Evolutionary conservation across 192 early-diverging fungal genomes (phyloP), one percentile per base, ranked within the genome.

Genomic region (Podila verticillata): DNA sequence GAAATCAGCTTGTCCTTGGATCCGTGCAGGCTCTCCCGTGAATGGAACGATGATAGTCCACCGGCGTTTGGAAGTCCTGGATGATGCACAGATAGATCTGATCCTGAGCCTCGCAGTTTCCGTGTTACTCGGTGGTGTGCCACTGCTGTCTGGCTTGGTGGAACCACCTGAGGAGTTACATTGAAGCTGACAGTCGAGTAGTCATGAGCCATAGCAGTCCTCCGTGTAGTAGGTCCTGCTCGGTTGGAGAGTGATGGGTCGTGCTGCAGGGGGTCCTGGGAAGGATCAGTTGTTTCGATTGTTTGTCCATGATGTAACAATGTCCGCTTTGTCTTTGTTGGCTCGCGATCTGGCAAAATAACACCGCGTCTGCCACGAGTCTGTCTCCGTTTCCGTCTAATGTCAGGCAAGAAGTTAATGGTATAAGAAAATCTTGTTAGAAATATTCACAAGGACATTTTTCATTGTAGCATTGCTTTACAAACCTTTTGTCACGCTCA

Each of bases 321-420:
- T 22, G 87, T 92, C 28, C 88, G 66, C 57, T 89, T 82, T 13
- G 92, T 93, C 72, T 92, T 93, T 30, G 85, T 74, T 2, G 86
- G 83, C 61, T 94, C 93, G 22, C 91, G 80, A 81, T 94, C 93
- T 6, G 93, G 92, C 22, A 93, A 69, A 26, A 87, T 84, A 30
- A 92, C 84, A 47, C 85, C 91, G 47, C 87, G 74, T 64, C 92
- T 84, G 17, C 94, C 92, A 32, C 93, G 85, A 26, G 90, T 93
- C 79, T 96, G 94, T 17, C 96, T 84, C 54, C 95, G 87, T 78
- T 96, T 97, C 35, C 96, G 91, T 36, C 96, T 91, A 82, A 31
- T 20, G 10, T 60, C 58, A 31, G 12, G 13, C 28, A 19, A 15
- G 13, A 19, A 13, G 29, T n/a, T 17, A 48, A 54, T 7, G 7